These are phyloP conservation scores for Geosmithia putterillii DNA, from an alignment of 2,329 filamentous ascomycete genomes.

Conservation along the genomic window DNA sequence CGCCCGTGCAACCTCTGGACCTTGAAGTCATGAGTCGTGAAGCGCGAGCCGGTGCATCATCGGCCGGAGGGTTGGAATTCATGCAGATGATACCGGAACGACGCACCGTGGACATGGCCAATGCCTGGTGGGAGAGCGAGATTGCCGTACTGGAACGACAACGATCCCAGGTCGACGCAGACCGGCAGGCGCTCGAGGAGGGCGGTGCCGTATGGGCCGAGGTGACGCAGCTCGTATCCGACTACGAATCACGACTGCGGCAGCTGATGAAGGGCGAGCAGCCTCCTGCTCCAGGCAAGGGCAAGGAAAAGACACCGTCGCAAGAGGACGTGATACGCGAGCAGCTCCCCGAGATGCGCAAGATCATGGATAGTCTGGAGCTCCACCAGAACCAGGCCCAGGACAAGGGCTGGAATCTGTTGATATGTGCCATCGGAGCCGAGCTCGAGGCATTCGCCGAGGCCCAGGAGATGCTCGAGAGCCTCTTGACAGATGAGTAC, in stretches of 20 bases:
- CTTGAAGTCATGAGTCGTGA: conserved; percentile 22
- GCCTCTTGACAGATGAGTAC: conserved; percentile 4
- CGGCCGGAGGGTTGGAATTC: conserved; percentile 38
- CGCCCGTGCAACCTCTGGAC: conserved; percentile 42
- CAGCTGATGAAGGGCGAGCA: conserved; percentile 30
- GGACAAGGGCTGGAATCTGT: conserved; percentile 55
- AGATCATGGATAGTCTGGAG: conserved; percentile 42
- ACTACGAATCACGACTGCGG: conserved; percentile 55
- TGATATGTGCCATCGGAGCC: conserved; percentile 65
- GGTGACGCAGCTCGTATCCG: conserved; percentile 42
- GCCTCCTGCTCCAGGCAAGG: conserved; percentile 8
- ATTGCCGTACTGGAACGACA: conserved; percentile 40
- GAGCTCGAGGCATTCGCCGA: conserved; percentile 56
- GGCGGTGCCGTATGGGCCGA: conserved; percentile 56
- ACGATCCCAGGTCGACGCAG: conserved; percentile 43
- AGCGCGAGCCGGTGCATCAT: conserved; percentile 8
- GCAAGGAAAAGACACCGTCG: conserved; percentile 15
- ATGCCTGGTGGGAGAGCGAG: conserved; percentile 58
- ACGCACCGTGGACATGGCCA: conserved; percentile 58
- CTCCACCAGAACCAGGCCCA: conserved; percentile 42
- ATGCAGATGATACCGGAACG: conserved; percentile 48
- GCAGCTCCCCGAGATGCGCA: conserved; percentile 44
- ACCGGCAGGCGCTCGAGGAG: conserved; percentile 53
- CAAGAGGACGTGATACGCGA: conserved; percentile 25
- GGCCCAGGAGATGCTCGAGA: conserved; percentile 41